Conservation (phyloP, 345 rosid genomes). For the Heritiera fomes region DNA sequence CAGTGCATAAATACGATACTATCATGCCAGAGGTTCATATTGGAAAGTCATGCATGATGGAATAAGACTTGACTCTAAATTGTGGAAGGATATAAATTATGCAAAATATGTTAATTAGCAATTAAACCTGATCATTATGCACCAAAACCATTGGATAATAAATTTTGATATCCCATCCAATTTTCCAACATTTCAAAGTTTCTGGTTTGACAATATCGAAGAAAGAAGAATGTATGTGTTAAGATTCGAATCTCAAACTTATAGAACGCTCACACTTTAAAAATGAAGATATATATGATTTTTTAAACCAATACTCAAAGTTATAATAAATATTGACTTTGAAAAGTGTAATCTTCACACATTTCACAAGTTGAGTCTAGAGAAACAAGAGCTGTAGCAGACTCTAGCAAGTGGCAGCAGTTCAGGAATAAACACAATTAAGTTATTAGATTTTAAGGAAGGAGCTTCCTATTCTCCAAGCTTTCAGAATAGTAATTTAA, state of each 20-base stretch:
- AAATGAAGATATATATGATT: no score
- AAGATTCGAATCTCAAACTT: no score
- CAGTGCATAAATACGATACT: neutral
- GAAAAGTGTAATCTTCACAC: neutral
- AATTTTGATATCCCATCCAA: neutral
- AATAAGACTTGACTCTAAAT: neutral
- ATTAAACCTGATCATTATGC: neutral
- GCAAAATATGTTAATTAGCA: neutral
- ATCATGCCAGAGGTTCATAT: neutral
- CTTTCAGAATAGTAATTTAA: slow-evolving; percentile 6
- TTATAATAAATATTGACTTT: neutral
- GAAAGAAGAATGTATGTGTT: no score
- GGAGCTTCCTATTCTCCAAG: neutral
- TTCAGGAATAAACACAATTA: neutral
- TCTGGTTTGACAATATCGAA: no score
- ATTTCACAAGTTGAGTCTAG: neutral
- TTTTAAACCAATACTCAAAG: neutral
- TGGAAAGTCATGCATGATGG: slow-evolving; percentile 6
- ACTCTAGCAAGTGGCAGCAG: neutral
- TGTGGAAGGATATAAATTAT: neutral
- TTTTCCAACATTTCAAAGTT: neutral
- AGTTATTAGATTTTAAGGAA: neutral
- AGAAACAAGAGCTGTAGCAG: neutral
- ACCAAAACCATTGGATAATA: no score
- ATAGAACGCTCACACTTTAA: no score